A percentile compares a stretch with the other conserved stretches of the same genome.
phyloP scores from a whole-genome alignment of 768 basidiomycete genomes.

The Lyophyllum atratum region DNA sequence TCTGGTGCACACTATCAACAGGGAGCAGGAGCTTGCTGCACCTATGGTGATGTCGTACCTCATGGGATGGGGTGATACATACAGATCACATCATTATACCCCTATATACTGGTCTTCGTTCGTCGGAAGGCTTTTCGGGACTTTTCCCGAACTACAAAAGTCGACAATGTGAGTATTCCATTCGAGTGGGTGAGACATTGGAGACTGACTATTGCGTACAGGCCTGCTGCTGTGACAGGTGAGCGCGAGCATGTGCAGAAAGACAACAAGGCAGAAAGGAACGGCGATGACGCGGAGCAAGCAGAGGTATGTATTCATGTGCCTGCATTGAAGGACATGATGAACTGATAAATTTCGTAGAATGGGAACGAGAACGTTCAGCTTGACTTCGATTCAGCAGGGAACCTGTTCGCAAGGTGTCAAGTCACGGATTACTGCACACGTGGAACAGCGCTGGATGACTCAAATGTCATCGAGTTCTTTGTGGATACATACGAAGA shows the following conservation, averaged over 20 bases:
- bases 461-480: background rate
- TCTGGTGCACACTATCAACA: slow-evolving; percentile 31
- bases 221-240: too few species aligned
- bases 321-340: too few species aligned
- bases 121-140: slow-evolving; percentile 12
- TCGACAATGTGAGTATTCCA: too few species aligned
- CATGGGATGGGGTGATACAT: slow-evolving; percentile 44
- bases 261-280: too few species aligned
- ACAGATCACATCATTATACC: slow-evolving; percentile 35
- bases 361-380: slow-evolving; percentile 2
- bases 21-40: slow-evolving; percentile 37
- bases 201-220: too few species aligned
- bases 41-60: slow-evolving; percentile 42
- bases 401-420: background rate
- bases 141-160: slow-evolving; percentile 25
- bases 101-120: slow-evolving; percentile 30
- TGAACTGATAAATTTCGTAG: too few species aligned
- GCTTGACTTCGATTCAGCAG: background rate
- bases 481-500: slow-evolving; percentile 3
- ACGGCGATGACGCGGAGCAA: background rate
- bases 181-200: too few species aligned
- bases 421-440: background rate
- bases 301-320: background rate
- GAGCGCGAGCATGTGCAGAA: too few species aligned
- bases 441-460: background rate